Percentiles rank a stretch among this genome's conserved stretches.
phyloP scores from a whole-genome alignment of 1,284 basidiomycete genomes.

The Heterobasidion occidentale region DNA sequence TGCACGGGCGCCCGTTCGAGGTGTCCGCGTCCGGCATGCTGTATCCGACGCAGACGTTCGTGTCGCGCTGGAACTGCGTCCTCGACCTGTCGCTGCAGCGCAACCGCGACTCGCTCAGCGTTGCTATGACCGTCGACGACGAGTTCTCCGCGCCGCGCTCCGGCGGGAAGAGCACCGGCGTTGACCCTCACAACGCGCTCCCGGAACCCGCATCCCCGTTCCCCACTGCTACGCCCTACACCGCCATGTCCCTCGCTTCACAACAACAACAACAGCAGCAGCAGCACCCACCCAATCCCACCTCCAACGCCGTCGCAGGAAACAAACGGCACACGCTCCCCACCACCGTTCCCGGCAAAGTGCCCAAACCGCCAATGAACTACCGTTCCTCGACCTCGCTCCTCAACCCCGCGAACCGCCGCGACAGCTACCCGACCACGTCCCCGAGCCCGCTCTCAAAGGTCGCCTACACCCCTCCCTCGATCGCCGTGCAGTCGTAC shows the following conservation, averaged over 20 bases:
- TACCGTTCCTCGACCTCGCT: slow-evolving; percentile 29
- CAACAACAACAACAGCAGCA: too few species aligned
- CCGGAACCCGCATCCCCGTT: slow-evolving; percentile 73
- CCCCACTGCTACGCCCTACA: slow-evolving; percentile 31
- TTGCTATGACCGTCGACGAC: slow-evolving; percentile 17
- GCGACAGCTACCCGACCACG: slow-evolving; percentile 15
- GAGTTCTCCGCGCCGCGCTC: background rate
- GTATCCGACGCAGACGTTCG: slow-evolving; percentile 68
- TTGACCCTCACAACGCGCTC: slow-evolving; percentile 39
- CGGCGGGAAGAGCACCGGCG: background rate
- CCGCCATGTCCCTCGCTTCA: slow-evolving; percentile 13
- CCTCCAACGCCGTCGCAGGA: slow-evolving; percentile 37
- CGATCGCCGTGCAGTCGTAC: slow-evolving; percentile 29
- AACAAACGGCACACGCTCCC: slow-evolving; percentile 51
- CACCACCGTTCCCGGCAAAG: slow-evolving; percentile 11
- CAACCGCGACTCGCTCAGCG: slow-evolving; percentile 14
- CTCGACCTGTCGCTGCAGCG: slow-evolving; percentile 61
- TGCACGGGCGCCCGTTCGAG: slow-evolving; percentile 61
- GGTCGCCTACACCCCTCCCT: slow-evolving; percentile 24
- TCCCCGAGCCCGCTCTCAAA: slow-evolving; percentile 9
- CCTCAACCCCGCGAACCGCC: slow-evolving; percentile 23
- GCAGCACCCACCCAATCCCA: slow-evolving; percentile 13
- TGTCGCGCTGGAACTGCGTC: slow-evolving; percentile 81
- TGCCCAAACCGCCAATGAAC: slow-evolving; percentile 16
- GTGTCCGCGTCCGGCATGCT: slow-evolving; percentile 13